Conservation (phyloP, 768 basidiomycete species). For the Daedaleopsis sinensis region DNA sequence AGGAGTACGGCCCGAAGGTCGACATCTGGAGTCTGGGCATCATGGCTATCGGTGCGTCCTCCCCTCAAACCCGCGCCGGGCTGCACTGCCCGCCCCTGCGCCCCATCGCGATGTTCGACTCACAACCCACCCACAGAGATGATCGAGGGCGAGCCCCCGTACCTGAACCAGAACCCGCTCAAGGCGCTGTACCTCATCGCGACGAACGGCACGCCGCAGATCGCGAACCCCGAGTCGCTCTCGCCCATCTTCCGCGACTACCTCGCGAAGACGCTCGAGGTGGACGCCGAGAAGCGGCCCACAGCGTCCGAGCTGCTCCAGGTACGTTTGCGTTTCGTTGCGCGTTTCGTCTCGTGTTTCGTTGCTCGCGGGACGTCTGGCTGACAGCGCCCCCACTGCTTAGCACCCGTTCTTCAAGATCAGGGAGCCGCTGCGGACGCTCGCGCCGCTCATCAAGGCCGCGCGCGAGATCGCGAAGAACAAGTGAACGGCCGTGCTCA, state of each 20-base stretch:
- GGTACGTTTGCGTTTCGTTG: slow-evolving; percentile 43
- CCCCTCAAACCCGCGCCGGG: neutral
- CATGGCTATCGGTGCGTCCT: slow-evolving; percentile 80
- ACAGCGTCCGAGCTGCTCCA: slow-evolving; percentile 79
- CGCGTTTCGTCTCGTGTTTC: neutral
- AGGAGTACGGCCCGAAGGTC: slow-evolving; percentile 98
- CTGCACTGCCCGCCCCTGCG: slow-evolving; percentile 4
- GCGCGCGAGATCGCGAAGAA: slow-evolving; percentile 85
- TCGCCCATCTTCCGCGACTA: slow-evolving; percentile 88
- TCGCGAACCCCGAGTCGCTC: slow-evolving; percentile 85
- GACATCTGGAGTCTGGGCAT: slow-evolving; percentile 97
- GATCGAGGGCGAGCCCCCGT: slow-evolving; percentile 98
- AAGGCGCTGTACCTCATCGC: slow-evolving; percentile 98
- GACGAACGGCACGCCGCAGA: slow-evolving; percentile 95
- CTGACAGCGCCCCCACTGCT: neutral
- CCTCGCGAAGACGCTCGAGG: slow-evolving; percentile 84
- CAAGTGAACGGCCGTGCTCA: slow-evolving; percentile 10
- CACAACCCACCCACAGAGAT: slow-evolving; percentile 63
- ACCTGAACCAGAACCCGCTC: slow-evolving; percentile 93
- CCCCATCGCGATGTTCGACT: too few species aligned
- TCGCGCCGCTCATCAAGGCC: slow-evolving; percentile 90
- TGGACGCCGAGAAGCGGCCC: slow-evolving; percentile 93
- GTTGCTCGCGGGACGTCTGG: neutral
- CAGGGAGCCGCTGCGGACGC: slow-evolving; percentile 83
- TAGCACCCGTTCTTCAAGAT: slow-evolving; percentile 89